Evolutionary conservation across 805 yeast genomes (phyloP).

Genomic region (Candida golubevii): DNA sequence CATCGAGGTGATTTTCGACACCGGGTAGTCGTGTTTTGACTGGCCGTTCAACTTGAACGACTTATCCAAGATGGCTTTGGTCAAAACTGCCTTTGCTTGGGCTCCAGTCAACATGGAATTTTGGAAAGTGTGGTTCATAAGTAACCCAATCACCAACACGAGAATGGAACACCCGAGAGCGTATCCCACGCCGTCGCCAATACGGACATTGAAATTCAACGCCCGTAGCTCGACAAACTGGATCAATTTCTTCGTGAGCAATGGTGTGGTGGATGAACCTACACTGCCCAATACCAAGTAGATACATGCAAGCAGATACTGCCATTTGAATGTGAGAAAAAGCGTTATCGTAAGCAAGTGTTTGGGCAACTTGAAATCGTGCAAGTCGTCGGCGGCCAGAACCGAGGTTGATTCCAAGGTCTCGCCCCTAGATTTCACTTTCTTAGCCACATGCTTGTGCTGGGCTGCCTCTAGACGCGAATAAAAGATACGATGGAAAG

Average conservation of each 20-base stretch:
- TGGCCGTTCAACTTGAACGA: slow-evolving; percentile 56
- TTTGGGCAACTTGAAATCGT: slow-evolving; percentile 28
- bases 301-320: slow-evolving; percentile 21
- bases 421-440: slow-evolving; percentile 25
- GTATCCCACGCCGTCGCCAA: slow-evolving; percentile 39
- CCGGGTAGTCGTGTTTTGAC: slow-evolving; percentile 57
- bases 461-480: slow-evolving; percentile 10
- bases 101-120: slow-evolving; percentile 62
- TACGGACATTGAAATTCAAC: slow-evolving; percentile 19
- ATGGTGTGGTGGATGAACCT: slow-evolving; percentile 29
- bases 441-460: slow-evolving; percentile 19
- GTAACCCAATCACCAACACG: slow-evolving; percentile 26
- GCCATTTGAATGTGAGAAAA: slow-evolving; percentile 28
- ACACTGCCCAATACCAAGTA: slow-evolving; percentile 23
- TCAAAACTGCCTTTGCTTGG: slow-evolving; percentile 63
- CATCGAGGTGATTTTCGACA: slow-evolving; percentile 69
- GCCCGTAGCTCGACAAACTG: slow-evolving; percentile 29
- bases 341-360: slow-evolving; percentile 21
- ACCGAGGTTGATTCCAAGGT: slow-evolving; percentile 17
- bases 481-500: slow-evolving; percentile 16
- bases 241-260: slow-evolving; percentile 36
- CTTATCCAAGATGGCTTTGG: slow-evolving; percentile 66
- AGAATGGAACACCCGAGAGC: slow-evolving; percentile 35
- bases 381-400: slow-evolving; percentile 23
- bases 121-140: slow-evolving; percentile 62